Conservation (phyloP, 768 basidiomycete species). For the Russula abietina region DNA sequence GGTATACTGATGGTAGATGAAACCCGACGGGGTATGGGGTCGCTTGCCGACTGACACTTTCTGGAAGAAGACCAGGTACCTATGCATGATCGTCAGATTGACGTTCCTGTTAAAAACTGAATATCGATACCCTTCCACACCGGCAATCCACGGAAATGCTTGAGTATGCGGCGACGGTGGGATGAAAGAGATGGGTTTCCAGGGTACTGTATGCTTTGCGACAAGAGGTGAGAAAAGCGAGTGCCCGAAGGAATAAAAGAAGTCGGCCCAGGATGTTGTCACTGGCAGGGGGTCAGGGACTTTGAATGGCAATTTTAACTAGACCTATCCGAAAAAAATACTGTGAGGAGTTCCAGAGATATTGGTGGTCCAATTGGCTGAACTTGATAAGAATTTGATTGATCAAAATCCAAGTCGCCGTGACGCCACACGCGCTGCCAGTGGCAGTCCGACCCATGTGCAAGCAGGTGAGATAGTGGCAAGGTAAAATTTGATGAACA, state of each 20-base stretch:
- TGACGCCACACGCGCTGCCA: too few relatives aligned
- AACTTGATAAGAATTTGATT: background rate
- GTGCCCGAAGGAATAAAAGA: background rate
- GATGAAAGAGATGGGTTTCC: background rate
- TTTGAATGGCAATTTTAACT: slow-evolving; percentile 6
- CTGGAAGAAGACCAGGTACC: background rate
- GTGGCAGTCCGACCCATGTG: background rate
- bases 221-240: background rate
- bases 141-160: slow-evolving; percentile 2
- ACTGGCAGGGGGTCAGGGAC: background rate
- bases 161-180: background rate
- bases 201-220: background rate
- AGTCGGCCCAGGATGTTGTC: slow-evolving; percentile 2
- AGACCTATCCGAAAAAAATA: background rate
- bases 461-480: background rate
- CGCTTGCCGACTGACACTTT: slow-evolving; percentile 6
- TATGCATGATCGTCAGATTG: background rate
- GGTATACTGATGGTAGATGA: slow-evolving; percentile 7
- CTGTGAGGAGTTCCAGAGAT: background rate
- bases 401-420: background rate
- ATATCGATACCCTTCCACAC: slow-evolving; percentile 9
- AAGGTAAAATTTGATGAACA: background rate
- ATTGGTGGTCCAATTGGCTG: background rate
- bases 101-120: background rate
- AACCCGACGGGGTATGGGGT: background rate